These are phyloP conservation scores for Xylaria sp. DNA, from an alignment of 2,329 filamentous ascomycete species.

Conservation along the genomic window DNA sequence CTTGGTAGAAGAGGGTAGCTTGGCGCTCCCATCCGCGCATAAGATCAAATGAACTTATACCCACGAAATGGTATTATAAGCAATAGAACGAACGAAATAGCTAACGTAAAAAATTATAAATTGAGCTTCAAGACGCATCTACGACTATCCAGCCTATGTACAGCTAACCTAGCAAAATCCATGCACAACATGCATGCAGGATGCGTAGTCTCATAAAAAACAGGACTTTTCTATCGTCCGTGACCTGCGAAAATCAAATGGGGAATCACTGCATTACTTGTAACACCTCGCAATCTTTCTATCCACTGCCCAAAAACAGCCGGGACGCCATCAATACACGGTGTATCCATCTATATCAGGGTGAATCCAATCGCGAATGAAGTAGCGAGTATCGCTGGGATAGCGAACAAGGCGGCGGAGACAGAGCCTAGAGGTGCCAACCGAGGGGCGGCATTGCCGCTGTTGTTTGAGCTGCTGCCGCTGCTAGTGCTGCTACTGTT, in stretches of 20 bases:
- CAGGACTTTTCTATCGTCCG: constrained; percentile 26
- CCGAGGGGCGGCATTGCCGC: constrained; percentile 35
- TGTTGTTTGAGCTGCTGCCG: constrained; percentile 14
- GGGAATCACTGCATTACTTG: constrained; percentile 36
- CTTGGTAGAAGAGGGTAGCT: too few species aligned
- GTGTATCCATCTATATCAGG: constrained; percentile 29
- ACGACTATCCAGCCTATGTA: constrained; percentile 37
- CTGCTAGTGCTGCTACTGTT: constrained; percentile 13
- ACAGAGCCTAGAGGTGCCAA: constrained; percentile 32
- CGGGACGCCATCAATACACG: constrained; percentile 20
- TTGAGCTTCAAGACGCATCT: constrained; percentile 20
- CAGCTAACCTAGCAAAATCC: constrained; percentile 33
- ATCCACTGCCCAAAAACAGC: constrained; percentile 35
- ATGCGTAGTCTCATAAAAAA: constrained; percentile 30
- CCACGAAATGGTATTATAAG: constrained; percentile 21
- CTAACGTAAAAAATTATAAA: constrained; percentile 13
- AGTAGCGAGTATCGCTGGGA: constrained; percentile 37
- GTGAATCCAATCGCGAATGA: constrained; percentile 37
- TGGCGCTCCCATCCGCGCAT: too few species aligned
- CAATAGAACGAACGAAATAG: constrained; percentile 1
- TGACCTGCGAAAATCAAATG: constrained; percentile 35
- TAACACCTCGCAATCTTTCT: constrained; percentile 36
- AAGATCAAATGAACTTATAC: background rate
- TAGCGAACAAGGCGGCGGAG: constrained; percentile 29
- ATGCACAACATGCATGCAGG: constrained; percentile 36